Evolutionary conservation across 257 asterid genomes (phyloP), one percentile per base, ranked within the genome.

Genomic region (Penstemon newberryi): DNA sequence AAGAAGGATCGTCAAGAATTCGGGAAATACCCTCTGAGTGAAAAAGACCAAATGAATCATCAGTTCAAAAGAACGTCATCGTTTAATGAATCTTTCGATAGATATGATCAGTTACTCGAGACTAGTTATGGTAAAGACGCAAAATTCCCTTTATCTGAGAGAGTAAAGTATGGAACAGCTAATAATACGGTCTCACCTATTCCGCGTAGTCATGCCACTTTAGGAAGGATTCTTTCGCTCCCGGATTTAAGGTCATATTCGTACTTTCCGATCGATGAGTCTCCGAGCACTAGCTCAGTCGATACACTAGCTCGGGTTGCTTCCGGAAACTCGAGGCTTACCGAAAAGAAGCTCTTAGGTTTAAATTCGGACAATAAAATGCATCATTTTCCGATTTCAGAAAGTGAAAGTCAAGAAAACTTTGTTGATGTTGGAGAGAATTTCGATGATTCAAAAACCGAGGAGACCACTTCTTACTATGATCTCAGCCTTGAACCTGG

Each of bases 161-260:
- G 67, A 19, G 63, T 64, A 4, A 77, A 71, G 72, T 61, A 59
- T 67, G 73, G 63, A 78, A 51, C 76, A 49, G 65, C 44, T 0
- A 67, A 51, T 0, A 67, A 51, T 66, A 45, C 63, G 5, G 57
- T 67, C 42, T 71, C 85, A 6, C 69, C 82, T 44, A 10, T 47
- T 51, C 66, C 41, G 3, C 65, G 49, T 6, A 74, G 47, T 6
- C 79, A 66, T 13, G 67, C 76, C 36, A 38, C 56, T 8, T 65
- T 88, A 11, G 81, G 39, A 25, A 92, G 95, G 78, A 88, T 86
- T 66, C 87, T 73, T 58, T 90, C 98, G 1, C 81, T 85, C 58
- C 97, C 93, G 13, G 90, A 88, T 72, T 88, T 92, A 47, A 86
- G 93, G 63, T 74, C 85, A 11, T 78, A 80, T 72, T 71, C 89